Evolutionary conservation across 306 rosid species (phyloP).

Genomic region (Vigna radiata): DNA sequence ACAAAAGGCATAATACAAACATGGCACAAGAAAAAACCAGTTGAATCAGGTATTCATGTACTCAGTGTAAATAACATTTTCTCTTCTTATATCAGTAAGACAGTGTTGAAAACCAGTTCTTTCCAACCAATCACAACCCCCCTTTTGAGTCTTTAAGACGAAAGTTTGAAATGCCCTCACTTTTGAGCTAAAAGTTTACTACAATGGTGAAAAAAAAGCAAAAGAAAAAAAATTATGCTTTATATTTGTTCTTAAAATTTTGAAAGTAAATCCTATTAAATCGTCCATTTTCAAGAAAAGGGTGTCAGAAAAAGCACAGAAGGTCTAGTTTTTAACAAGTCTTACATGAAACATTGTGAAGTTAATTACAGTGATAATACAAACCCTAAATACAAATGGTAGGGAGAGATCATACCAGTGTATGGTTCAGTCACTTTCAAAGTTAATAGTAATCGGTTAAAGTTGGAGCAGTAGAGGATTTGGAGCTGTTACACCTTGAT

Average conservation of each 20-base stretch:
- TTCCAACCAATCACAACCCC: conserved; percentile 12
- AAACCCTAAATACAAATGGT: not conserved
- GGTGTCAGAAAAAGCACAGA: not conserved
- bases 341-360: not conserved
- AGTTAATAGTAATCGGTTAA: too few relatives aligned
- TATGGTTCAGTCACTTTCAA: too few relatives aligned
- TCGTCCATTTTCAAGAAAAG: not conserved
- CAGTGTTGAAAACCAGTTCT: conserved; percentile 32
- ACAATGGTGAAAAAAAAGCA: too few relatives aligned
- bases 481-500: not conserved
- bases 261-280: too few relatives aligned
- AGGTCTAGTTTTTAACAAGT: not conserved
- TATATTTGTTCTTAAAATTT: too few relatives aligned
- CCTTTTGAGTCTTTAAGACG: conserved; percentile 33
- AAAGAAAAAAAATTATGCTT: too few relatives aligned
- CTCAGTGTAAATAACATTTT: conserved; percentile 35
- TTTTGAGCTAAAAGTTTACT: too few relatives aligned
- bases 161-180: conserved; percentile 41
- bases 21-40: not conserved
- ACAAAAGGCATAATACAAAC: not conserved
- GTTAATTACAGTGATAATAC: too few relatives aligned
- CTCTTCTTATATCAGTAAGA: conserved; percentile 38
- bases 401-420: not conserved
- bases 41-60: conserved; percentile 2
- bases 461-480: not conserved